Evolutionary conservation across 768 basidiomycete species (phyloP), one percentile per base, ranked within the genome.

Genomic region (Hygrophoropsis aurantiaca): DNA sequence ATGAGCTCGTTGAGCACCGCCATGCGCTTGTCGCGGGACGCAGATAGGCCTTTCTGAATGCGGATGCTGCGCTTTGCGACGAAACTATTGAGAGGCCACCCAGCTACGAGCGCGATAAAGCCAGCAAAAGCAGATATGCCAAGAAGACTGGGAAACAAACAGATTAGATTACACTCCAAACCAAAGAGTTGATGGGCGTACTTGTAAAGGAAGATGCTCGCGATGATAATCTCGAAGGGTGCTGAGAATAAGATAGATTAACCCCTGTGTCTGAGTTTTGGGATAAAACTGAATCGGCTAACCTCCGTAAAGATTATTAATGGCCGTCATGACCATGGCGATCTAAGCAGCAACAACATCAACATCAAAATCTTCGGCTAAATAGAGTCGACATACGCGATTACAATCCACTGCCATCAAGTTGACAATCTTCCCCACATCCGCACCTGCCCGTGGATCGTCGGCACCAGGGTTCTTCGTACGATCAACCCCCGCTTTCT

Each of bases 201-300:
- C 51, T 37, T 30, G 34, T 49, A 52, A 24, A 52, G 27, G 30
- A 52, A 33, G 3, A 25, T 11, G 0, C 76, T 67, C 3, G 82
- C 87, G 27, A 90, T 80, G 39, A 82, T 42, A 27, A 91, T 78
- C 56, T 90, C 86, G 46, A 92, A 76, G 0, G 88, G 89, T 2
- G 83, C 82, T 78, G 37, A 25, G 35, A 19, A 16, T 21, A 18
- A 18, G 11, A 3, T 13, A 33, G n/a, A 24, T 47, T n/a, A 24
- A 11, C 18, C 21, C 26, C 34, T 20, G 16, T 18, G 16, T 20
- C 27, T 24, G 13, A 11, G 21, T 15, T 26, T 11, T 15, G 30
- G 48, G 37, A 23, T 19, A 13, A n/a, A 18, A 51, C 9, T 8
- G 50, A 42, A 56, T 11, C 15, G n/a, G 52, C 64, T 34, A 51